Percentiles rank a stretch among this genome's conserved stretches.
These are phyloP conservation scores for Cryphonectria carpinicola DNA, from an alignment of 2,329 filamentous ascomycete species.

Conservation along the genomic window DNA sequence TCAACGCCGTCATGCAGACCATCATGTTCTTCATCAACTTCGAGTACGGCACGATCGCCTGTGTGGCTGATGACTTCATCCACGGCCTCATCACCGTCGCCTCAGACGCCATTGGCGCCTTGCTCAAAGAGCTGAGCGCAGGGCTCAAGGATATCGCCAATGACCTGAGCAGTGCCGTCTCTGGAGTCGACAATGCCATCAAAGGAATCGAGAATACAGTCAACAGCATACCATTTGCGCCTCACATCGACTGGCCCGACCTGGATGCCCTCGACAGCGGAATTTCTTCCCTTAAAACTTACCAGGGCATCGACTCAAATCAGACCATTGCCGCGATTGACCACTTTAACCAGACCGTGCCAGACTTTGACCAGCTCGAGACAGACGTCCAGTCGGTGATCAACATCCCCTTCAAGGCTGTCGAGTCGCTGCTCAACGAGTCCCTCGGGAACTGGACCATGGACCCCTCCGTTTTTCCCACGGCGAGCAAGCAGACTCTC, in stretches of 20 bases:
- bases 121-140: slow-evolving; percentile 54
- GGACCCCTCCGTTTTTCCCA: slow-evolving; percentile 75
- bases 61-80: slow-evolving; percentile 82
- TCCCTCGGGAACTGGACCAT: slow-evolving; percentile 77
- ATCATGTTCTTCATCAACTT: slow-evolving; percentile 93
- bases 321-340: slow-evolving; percentile 71
- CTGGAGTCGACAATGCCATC: slow-evolving; percentile 61
- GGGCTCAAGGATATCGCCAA: slow-evolving; percentile 56
- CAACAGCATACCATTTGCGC: slow-evolving; percentile 41
- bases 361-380: slow-evolving; percentile 80
- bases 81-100: slow-evolving; percentile 77
- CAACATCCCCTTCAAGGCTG: slow-evolving; percentile 76
- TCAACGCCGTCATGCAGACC: slow-evolving; percentile 84
- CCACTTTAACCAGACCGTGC: slow-evolving; percentile 77
- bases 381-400: slow-evolving; percentile 80
- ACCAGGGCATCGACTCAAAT: slow-evolving; percentile 71
- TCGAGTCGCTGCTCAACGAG: slow-evolving; percentile 73
- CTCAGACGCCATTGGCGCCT: slow-evolving; percentile 44
- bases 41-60: slow-evolving; percentile 87
- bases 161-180: slow-evolving; percentile 48
- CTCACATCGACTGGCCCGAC: slow-evolving; percentile 38
- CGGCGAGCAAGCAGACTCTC: slow-evolving; percentile 80
- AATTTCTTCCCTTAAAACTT: slow-evolving; percentile 60
- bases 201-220: slow-evolving; percentile 57
- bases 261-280: slow-evolving; percentile 59